Evolutionary conservation across 768 basidiomycete genomes (phyloP).

Genomic region (Pholiota conissans): DNA sequence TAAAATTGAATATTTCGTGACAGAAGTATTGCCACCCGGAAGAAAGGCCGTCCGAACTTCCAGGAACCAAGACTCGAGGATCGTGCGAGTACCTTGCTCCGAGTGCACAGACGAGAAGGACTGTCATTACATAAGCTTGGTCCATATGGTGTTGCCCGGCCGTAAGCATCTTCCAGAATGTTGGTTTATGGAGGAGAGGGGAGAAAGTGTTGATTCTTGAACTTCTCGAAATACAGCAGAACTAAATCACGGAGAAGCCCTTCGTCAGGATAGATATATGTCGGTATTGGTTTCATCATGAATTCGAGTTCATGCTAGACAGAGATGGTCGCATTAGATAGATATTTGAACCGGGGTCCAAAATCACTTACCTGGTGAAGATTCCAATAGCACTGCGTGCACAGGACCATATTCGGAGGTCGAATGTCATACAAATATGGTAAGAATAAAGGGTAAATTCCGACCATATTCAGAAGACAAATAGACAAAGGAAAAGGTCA

Average conservation of each 20-base stretch:
- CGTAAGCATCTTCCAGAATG: conserved; percentile 53
- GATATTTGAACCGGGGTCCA: too few relatives aligned
- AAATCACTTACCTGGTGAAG: conserved; percentile 25
- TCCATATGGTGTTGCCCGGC: conserved; percentile 50
- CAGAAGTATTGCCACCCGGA: conserved; percentile 62
- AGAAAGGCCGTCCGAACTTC: conserved; percentile 40
- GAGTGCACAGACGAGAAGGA: conserved; percentile 67
- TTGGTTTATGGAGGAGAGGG: conserved; percentile 60
- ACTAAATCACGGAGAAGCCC: conserved; percentile 52
- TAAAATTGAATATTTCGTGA: conserved; percentile 60
- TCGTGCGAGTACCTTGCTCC: conserved; percentile 62
- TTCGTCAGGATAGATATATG: conserved; percentile 45
- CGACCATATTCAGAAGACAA: too few relatives aligned
- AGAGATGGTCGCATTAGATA: neutral
- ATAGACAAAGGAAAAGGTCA: too few relatives aligned
- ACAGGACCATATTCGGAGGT: too few relatives aligned
- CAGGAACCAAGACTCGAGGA: conserved; percentile 32
- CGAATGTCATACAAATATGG: too few relatives aligned
- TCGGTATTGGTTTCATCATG: conserved; percentile 21
- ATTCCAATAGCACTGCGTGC: too few relatives aligned
- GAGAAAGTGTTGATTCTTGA: too few relatives aligned
- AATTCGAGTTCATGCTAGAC: conserved; percentile 38
- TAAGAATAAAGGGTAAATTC: too few relatives aligned
- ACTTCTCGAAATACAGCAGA: conserved; percentile 54
- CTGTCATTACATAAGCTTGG: conserved; percentile 49